Percentiles rank a stretch among this genome's conserved stretches.
Evolutionary conservation across 495 filamentous ascomycete genomes (phyloP).

Genomic region (Xylona heveae): DNA sequence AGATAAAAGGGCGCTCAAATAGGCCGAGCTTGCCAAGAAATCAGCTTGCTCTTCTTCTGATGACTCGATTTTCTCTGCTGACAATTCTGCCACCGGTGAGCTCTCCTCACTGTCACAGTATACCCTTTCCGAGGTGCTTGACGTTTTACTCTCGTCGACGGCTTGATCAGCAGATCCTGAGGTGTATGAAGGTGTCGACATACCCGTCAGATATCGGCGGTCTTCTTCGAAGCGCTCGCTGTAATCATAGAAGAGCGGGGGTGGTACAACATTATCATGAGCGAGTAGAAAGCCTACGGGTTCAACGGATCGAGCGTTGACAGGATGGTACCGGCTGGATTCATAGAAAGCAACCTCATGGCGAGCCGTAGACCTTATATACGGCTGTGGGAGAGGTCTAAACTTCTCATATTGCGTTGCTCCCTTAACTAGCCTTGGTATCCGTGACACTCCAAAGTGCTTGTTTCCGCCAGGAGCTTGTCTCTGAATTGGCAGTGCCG

Average conservation of each 20-base stretch:
- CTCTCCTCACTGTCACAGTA: constrained; percentile 15
- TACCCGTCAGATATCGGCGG: not conserved
- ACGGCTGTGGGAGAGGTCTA: too few relatives aligned
- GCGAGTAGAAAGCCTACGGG: constrained; percentile 1
- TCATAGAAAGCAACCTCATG: not conserved
- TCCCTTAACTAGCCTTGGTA: too few relatives aligned
- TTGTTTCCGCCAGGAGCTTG: too few relatives aligned
- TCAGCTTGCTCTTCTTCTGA: too few relatives aligned
- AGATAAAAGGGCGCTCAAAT: too few relatives aligned
- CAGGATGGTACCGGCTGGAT: not conserved
- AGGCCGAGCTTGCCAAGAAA: too few relatives aligned
- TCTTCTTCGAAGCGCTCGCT: constrained; percentile 21
- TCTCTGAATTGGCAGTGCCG: too few relatives aligned
- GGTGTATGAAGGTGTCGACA: not conserved
- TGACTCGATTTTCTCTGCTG: constrained; percentile 12
- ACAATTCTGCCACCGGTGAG: constrained; percentile 6
- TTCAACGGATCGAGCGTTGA: not conserved
- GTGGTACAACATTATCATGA: constrained; percentile 4
- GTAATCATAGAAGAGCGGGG: constrained; percentile 28
- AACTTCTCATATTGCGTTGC: too few relatives aligned
- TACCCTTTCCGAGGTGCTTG: too few relatives aligned
- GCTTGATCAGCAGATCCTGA: too few relatives aligned
- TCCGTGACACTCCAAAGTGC: too few relatives aligned
- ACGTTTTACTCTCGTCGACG: too few relatives aligned
- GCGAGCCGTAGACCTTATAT: not conserved